Base-by-base conservation (phyloP, 2,329 filamentous ascomycete genomes). In the Ceratocystiopsis sp. region DNA sequence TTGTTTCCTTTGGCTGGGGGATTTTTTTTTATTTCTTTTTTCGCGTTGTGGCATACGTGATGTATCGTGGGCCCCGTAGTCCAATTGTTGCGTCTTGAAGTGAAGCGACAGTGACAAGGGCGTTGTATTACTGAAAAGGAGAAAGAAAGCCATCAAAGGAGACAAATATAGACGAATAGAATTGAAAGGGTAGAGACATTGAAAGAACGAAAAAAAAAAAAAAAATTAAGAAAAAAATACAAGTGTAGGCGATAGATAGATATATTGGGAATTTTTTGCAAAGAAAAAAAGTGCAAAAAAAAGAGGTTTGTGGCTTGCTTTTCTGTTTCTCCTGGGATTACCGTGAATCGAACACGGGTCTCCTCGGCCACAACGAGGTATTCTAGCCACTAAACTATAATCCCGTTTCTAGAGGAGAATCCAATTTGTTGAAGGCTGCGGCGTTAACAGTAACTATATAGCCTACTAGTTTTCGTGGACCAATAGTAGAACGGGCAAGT, bases 311-410 rank as follows among this genome's bases (percentile, higher is more conserved):
- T 46, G 46, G 42, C 42, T 42, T 8, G 9, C 18, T 16, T 37
- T 17, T 39, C 36, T 21, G 36, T 32, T 17, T 43, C 34, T 43
- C 41, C 42, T 46, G 45, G 42, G 42, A 46, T 36, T 33, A 46
- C 45, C 45, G 42, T 46, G 45, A 46, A 46, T 46, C 45, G 45
- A 46, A 46, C 45, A 46, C 42, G 45, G 45, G 45, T 47, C 44
- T 42, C 40, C 38, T 49, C 47, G 47, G 47, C 47, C 47, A 49
- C 47, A 49, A 49, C 47, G 47, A 49, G 38, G 42, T 49, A 47
- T 49, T 47, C 47, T 49, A 44, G 42, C 47, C 47, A 49, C 47
- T 49, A 47, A 47, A 49, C 47, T 49, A 49, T 49, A 42, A 42
- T 43, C 47, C 47, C 47, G 45, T 48, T 46, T 48, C 37, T 18